These are phyloP conservation scores for Populus hybrid DNA, from an alignment of 441 rosid genomes.

Conservation along the genomic window DNA sequence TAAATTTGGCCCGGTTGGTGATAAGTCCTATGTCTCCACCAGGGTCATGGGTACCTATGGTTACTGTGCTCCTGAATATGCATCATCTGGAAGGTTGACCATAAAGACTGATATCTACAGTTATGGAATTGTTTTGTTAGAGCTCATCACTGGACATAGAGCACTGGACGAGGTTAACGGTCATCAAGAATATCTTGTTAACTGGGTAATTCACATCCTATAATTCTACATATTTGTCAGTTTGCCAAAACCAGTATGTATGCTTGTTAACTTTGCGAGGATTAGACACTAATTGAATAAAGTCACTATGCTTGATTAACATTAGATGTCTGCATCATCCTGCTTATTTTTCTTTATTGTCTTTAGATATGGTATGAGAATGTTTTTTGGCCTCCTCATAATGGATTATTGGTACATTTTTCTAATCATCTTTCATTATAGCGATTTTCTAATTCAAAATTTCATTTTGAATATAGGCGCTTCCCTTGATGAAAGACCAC, in stretches of 20 bases:
- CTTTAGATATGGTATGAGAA: not conserved
- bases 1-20: slow-evolving; percentile 88
- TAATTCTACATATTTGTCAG: not conserved
- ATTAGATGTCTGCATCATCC: not conserved
- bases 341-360: not conserved
- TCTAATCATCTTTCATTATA: not conserved
- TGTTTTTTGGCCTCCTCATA: not conserved
- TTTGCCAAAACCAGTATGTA: not conserved
- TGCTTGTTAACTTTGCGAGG: not conserved
- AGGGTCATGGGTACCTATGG: slow-evolving; percentile 97
- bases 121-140: slow-evolving; percentile 78
- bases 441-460: not conserved
- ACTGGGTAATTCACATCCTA: slow-evolving; percentile 49
- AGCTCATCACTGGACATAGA: slow-evolving; percentile 82
- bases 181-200: slow-evolving; percentile 64
- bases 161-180: slow-evolving; percentile 69
- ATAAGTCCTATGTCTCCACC: slow-evolving; percentile 88
- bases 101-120: slow-evolving; percentile 91
- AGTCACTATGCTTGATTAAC: not conserved
- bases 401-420: too few species aligned
- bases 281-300: not conserved
- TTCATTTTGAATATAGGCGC: slow-evolving; percentile 45
- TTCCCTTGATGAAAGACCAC: slow-evolving; percentile 77
- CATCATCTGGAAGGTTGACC: slow-evolving; percentile 77
- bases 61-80: slow-evolving; percentile 96